Evolutionary conservation across 805 yeast species (phyloP), one percentile per base, ranked within the genome.

Genomic region (Sugiyamaella mastotermitis): DNA sequence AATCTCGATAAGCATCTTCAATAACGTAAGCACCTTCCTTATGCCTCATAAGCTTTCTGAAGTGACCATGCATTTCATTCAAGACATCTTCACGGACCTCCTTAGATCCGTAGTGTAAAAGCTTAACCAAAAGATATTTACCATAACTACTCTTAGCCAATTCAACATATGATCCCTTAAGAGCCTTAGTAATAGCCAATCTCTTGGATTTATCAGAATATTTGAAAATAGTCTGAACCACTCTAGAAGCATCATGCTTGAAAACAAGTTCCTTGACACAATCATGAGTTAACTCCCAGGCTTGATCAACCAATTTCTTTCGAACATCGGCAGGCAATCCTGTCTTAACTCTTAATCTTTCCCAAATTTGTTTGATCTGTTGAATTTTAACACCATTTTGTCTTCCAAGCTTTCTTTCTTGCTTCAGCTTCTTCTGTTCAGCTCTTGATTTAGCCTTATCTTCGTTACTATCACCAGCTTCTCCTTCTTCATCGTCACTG

Each of bases 21-120:
- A 88, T 87, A 27, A 90, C 97, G 55, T 90, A 87, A 10, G 97
- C 97, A 64, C 97, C 98, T 70, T 90, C 97, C 66, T 83, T 81
- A 65, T 90, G 97, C 69, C 94, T 79, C 92, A 90, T 86, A 42
- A 90, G 69, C 63, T 86, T 90, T 60, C 96, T 74, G 54, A 85
- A 74, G 52, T 80, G 80, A 35, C 98, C 98, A 56, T 87, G 95
- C 49, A 90, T 71, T 64, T 87, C 96, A 55, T 80, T 72, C 40
- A 88, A 71, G 40, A 90, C 81, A 25, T 76, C 50, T 38, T 77
- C 81, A 53, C 95, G 74, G 1, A 88, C 77, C 21, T 80, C 79
- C 56, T 80, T 85, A 5, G 90, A 74, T 5, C 98, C 98, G 61
- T 90, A 90, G 63, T 88, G 96, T 53, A 90, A 69, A 50, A 90